Base-by-base conservation (phyloP, 2,329 filamentous ascomycete genomes). In the Calonectria leucothoes region DNA sequence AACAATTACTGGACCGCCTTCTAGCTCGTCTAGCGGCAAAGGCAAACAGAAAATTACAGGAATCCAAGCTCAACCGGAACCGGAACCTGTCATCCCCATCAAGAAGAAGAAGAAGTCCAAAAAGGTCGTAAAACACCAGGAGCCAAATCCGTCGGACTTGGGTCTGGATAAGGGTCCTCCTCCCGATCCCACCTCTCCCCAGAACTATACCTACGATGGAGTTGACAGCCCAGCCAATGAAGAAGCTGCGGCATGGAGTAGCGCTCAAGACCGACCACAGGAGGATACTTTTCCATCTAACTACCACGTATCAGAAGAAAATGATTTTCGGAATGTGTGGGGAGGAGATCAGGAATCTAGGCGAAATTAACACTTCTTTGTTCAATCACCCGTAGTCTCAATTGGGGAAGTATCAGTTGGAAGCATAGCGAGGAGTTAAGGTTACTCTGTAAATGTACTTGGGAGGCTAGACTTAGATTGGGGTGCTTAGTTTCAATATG, bases 251-350 rank as follows among this genome's bases (percentile, higher is more conserved):
- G 57, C 72, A 49, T 71, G 59, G 73, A 66, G 48, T 37, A 64
- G 25, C 35, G 63, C 48, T 20, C 48, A 61, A 39, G 67, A 75
- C 63, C 71, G 74, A 52, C 23, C 76, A 31, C 72, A 79, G 29
- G 52, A 65, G 27, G 66, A 70, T 10, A 74, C 71, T 27, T 61
- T 70, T 49, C 27, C 52, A 5, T 73, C 80, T 25, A 76, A 71
- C 45, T 85, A 83, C 63, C 78, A 80, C 31, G 80, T 84, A 3
- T 76, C 82, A n/a, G 83, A 85, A 23, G 81, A 82, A 33, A 87
- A 88, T 4, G 87, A 86, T 70, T 88, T 88, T 73, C 82, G 82
- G 25, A 88, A 88, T 73, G 85, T 88, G n/a, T 89, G 87, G 87
- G 82, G 80, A 25, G 68, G 79, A 35, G 75, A 81, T 65, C 76